Percentiles rank a stretch among this genome's conserved stretches.
Evolutionary conservation across 345 rosid species (phyloP).

Genomic region (Citrus inodora): DNA sequence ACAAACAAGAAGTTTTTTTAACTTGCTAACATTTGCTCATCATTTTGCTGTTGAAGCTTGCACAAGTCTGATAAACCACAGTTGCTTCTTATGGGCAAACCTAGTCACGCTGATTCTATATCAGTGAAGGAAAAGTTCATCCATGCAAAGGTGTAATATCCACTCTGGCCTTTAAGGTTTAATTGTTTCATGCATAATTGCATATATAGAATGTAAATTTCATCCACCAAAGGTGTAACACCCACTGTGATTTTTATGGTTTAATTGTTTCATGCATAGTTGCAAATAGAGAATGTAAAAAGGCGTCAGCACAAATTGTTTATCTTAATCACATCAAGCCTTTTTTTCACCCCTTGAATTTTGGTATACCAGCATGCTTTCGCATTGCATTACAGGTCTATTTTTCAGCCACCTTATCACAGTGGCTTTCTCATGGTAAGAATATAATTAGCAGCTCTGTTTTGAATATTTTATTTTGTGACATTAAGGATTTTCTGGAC

Average conservation of each 20-base stretch:
- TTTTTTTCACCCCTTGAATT: background rate
- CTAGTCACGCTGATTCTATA: slow-evolving; percentile 69
- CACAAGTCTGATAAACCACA: slow-evolving; percentile 60
- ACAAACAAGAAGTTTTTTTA: background rate
- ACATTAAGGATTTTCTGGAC: background rate
- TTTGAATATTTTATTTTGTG: background rate
- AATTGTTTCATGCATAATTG: background rate
- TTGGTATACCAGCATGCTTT: background rate
- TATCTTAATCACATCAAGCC: background rate
- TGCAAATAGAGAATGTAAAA: background rate
- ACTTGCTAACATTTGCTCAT: slow-evolving; percentile 21
- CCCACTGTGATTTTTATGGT: slow-evolving; percentile 10
- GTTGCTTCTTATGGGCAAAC: slow-evolving; percentile 56
- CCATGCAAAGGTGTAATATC: slow-evolving; percentile 74
- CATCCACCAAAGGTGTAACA: slow-evolving; percentile 80
- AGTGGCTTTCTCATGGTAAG: background rate
- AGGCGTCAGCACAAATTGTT: background rate
- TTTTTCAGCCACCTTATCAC: background rate
- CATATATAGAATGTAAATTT: slow-evolving; percentile 22
- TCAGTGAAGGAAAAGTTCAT: slow-evolving; percentile 94
- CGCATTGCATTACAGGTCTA: background rate
- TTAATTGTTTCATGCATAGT: background rate
- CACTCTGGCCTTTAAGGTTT: slow-evolving; percentile 15
- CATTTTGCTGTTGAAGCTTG: slow-evolving; percentile 39
- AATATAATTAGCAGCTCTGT: background rate